Percentiles rank a stretch among this genome's conserved stretches.
Conservation (phyloP, 805 yeast species). For the Pichia exigua region DNA sequence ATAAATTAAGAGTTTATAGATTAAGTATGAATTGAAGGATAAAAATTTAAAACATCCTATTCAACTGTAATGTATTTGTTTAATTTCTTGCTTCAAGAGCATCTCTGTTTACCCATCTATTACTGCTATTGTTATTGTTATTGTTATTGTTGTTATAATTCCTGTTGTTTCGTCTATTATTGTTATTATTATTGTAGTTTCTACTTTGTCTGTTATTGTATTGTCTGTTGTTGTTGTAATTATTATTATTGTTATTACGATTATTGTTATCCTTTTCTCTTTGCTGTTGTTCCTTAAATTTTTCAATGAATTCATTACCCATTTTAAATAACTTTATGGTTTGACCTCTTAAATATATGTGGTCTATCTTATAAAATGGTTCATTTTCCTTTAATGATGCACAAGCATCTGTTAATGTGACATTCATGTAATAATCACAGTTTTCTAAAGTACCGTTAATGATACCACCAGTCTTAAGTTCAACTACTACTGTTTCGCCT, state of each 20-base stretch:
- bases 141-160: constrained; percentile 13
- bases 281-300: constrained; percentile 57
- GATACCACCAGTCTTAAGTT: constrained; percentile 86
- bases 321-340: constrained; percentile 73
- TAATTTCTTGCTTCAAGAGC: not conserved
- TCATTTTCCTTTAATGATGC: constrained; percentile 58
- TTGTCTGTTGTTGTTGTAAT: constrained; percentile 13
- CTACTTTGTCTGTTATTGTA: constrained; percentile 12
- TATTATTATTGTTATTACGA: constrained; percentile 19
- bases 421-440: constrained; percentile 95
- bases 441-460: constrained; percentile 75
- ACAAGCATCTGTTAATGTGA: constrained; percentile 70
- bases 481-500: constrained; percentile 80
- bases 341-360: constrained; percentile 76
- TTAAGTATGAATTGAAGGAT: not conserved
- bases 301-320: constrained; percentile 70
- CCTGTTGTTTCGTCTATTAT: constrained; percentile 21
- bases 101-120: constrained; percentile 15
- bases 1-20: not conserved
- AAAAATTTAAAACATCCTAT: not conserved
- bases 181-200: constrained; percentile 6
- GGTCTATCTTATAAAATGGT: constrained; percentile 54
- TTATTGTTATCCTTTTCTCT: constrained; percentile 27
- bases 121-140: constrained; percentile 19
- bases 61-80: not conserved